Percentiles rank a stretch among this genome's conserved stretches.
These are phyloP conservation scores for Phytophthora lateralis DNA, from an alignment of 352 stramenopile species.

Conservation along the genomic window DNA sequence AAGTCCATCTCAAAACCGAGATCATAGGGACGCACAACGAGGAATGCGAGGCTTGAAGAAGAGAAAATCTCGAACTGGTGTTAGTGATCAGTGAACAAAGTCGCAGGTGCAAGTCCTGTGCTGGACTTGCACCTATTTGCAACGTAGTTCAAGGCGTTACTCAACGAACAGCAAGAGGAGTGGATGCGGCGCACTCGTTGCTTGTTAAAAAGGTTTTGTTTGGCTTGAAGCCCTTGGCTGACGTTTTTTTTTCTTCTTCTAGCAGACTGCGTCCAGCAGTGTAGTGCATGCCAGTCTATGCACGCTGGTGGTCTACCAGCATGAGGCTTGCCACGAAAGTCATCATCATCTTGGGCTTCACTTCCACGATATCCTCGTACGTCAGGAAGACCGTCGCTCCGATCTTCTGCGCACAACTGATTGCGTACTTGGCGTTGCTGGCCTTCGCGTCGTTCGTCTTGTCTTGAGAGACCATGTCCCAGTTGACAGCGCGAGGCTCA, in stretches of 20 bases:
- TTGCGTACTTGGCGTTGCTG: conserved; percentile 93
- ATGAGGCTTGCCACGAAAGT: conserved; percentile 89
- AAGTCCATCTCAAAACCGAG: conserved; percentile 6
- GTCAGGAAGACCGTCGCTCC: conserved; percentile 92
- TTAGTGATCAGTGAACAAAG: background rate
- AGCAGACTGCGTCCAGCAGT: conserved; percentile 18
- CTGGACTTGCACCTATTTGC: background rate
- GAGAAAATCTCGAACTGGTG: background rate
- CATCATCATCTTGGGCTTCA: conserved; percentile 94
- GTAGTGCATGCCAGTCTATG: conserved; percentile 7
- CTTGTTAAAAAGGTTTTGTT: conserved; percentile 13
- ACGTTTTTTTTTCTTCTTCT: conserved; percentile 8
- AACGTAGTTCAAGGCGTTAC: background rate
- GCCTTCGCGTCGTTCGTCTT: conserved; percentile 83
- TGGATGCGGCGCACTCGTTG: background rate
- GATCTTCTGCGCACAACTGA: conserved; percentile 93
- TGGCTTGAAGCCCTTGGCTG: conserved; percentile 4
- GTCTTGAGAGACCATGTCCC: conserved; percentile 78
- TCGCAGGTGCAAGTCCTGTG: background rate
- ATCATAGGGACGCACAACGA: background rate
- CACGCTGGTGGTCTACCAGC: conserved; percentile 71
- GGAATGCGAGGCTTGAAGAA: background rate
- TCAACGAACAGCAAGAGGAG: background rate
- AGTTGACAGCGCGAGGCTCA: conserved; percentile 89
- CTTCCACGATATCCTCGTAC: conserved; percentile 94